Conservation (phyloP, 768 basidiomycete genomes). For the Auriscalpium microsporum region DNA sequence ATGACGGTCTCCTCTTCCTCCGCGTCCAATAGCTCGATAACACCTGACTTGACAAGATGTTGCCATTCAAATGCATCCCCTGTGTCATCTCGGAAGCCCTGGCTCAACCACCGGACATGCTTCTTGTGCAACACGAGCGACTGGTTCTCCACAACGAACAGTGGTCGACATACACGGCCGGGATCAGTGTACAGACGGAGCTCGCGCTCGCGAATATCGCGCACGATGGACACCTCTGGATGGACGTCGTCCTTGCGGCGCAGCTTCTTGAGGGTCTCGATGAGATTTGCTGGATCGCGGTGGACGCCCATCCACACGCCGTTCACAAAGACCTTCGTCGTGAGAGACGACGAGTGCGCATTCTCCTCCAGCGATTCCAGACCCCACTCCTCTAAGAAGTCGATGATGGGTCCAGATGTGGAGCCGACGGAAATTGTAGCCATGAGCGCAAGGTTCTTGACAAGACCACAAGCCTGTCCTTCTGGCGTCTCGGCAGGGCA, state of each 20-base stretch:
- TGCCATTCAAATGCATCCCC: constrained; percentile 68
- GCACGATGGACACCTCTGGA: constrained; percentile 93
- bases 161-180: constrained; percentile 91
- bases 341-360: constrained; percentile 70
- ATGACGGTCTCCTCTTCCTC: constrained; percentile 99
- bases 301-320: constrained; percentile 99
- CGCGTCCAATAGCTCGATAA: constrained; percentile 91
- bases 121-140: constrained; percentile 76
- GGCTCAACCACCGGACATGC: constrained; percentile 66
- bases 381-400: constrained; percentile 98
- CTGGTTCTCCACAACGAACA: constrained; percentile 95
- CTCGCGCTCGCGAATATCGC: constrained; percentile 95
- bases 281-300: constrained; percentile 85
- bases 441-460: constrained; percentile 98
- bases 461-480: constrained; percentile 98
- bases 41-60: constrained; percentile 74
- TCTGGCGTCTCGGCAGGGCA: constrained; percentile 99
- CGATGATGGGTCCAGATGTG: constrained; percentile 90
- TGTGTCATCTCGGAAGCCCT: constrained; percentile 44
- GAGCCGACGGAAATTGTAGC: constrained; percentile 97
- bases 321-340: constrained; percentile 97
- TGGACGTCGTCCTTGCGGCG: constrained; percentile 92
- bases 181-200: constrained; percentile 93
- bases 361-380: constrained; percentile 93
- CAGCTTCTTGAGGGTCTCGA: constrained; percentile 87